phyloP scores from a whole-genome alignment of 306 rosid species.

The Acacia melanoxylon region DNA sequence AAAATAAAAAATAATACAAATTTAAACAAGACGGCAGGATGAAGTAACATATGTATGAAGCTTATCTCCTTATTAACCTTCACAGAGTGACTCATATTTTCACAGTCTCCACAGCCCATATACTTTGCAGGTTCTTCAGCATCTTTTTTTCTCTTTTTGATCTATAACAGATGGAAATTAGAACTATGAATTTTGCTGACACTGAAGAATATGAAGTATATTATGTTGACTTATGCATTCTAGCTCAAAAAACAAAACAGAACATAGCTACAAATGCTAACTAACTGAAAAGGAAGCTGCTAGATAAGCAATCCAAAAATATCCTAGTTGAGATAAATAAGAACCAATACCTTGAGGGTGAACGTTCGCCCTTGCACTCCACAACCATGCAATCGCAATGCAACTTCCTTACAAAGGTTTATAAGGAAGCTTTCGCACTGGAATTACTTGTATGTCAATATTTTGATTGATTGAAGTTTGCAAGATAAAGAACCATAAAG shows the following conservation, averaged over 20 bases:
- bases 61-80: constrained; percentile 53
- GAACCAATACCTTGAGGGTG: constrained; percentile 70
- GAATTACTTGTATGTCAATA: constrained; percentile 41
- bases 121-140: constrained; percentile 86
- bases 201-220: constrained; percentile 24
- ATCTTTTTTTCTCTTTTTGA: constrained; percentile 78
- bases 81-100: constrained; percentile 87
- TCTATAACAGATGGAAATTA: constrained; percentile 39
- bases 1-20: not conserved
- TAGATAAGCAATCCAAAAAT: constrained; percentile 20
- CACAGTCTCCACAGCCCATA: constrained; percentile 97
- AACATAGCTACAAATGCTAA: constrained; percentile 9
- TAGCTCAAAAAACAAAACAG: constrained; percentile 28
- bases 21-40: constrained; percentile 10
- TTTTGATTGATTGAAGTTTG: constrained; percentile 26
- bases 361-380: constrained; percentile 81
- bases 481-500: constrained; percentile 17
- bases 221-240: not conserved
- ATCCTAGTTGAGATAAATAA: constrained; percentile 16
- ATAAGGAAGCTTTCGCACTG: constrained; percentile 77
- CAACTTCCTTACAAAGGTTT: constrained; percentile 89
- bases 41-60: constrained; percentile 17
- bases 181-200: constrained; percentile 21
- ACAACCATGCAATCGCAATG: constrained; percentile 74
- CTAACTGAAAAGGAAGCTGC: constrained; percentile 30